Conservation (phyloP, 2,329 filamentous ascomycete genomes). For the Diplodia sapinea region DNA sequence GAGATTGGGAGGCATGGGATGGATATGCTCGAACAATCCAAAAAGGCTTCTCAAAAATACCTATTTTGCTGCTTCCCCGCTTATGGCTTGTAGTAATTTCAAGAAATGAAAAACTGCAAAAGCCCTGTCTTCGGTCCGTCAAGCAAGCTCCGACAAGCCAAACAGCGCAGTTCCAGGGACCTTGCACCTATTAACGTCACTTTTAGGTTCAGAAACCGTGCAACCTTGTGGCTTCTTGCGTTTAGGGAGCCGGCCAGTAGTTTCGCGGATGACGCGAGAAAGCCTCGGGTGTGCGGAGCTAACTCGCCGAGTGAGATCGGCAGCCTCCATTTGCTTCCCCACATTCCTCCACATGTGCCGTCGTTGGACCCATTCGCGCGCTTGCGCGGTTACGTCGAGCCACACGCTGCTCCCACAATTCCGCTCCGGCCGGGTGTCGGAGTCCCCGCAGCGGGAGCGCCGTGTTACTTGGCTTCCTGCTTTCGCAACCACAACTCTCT, state of each 20-base stretch:
- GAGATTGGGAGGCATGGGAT: slow-evolving; percentile 32
- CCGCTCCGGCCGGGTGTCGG: slow-evolving; percentile 3
- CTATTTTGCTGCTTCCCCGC: slow-evolving; percentile 31
- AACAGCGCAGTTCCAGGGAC: neutral
- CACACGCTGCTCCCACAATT: neutral
- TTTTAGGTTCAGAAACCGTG: slow-evolving; percentile 20
- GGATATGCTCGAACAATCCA: slow-evolving; percentile 30
- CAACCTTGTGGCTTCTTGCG: slow-evolving; percentile 18
- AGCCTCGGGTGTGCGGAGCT: slow-evolving; percentile 17
- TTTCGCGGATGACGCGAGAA: slow-evolving; percentile 8
- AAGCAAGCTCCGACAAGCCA: neutral
- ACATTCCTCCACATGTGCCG: slow-evolving; percentile 36
- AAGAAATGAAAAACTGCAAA: slow-evolving; percentile 29
- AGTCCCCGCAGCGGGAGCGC: slow-evolving; percentile 5
- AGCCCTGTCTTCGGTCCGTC: slow-evolving; percentile 1
- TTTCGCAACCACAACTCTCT: slow-evolving; percentile 2
- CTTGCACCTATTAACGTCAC: neutral
- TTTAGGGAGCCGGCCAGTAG: slow-evolving; percentile 1
- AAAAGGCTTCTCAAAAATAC: slow-evolving; percentile 32
- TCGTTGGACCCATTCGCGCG: slow-evolving; percentile 14
- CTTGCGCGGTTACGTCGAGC: slow-evolving; percentile 14
- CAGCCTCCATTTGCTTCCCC: slow-evolving; percentile 40
- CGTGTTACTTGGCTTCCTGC: slow-evolving; percentile 4
- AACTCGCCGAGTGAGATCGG: slow-evolving; percentile 12
- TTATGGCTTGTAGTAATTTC: slow-evolving; percentile 31